These are phyloP conservation scores for Drosera capensis DNA, from an alignment of 148 eudicot genomes.

Conservation along the genomic window DNA sequence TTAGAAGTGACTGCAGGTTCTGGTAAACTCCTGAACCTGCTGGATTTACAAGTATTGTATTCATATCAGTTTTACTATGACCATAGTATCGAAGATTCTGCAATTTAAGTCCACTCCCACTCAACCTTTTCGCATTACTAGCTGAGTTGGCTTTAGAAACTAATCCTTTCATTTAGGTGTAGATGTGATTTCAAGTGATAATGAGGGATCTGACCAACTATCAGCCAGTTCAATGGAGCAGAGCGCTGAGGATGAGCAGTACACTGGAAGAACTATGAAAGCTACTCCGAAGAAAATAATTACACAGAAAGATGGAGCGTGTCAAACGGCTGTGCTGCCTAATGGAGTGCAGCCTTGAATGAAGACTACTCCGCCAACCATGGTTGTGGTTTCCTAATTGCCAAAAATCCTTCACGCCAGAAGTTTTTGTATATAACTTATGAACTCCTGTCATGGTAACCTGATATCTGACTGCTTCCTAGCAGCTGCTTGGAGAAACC, in stretches of 20 bases:
- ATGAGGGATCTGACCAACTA: not conserved
- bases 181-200: not conserved
- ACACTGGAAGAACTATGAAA: not conserved
- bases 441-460: too few relatives aligned
- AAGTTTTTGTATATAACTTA: too few relatives aligned
- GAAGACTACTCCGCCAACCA: slow-evolving; percentile 8
- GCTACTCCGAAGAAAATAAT: not conserved
- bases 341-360: not conserved
- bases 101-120: too few relatives aligned
- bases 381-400: not conserved
- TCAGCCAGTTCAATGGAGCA: not conserved
- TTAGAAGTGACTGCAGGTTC: not conserved
- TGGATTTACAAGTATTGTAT: not conserved
- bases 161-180: not conserved
- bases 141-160: not conserved
- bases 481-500: too few relatives aligned
- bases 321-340: not conserved
- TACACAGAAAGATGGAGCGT: not conserved
- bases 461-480: too few relatives aligned
- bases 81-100: not conserved
- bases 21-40: not conserved
- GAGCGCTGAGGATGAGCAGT: not conserved
- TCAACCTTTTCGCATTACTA: too few relatives aligned
- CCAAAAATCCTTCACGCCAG: too few relatives aligned
- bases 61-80: not conserved